Evolutionary conservation across 2,329 filamentous ascomycete genomes (phyloP).

Genomic region (Cladophialophora chaetospira): DNA sequence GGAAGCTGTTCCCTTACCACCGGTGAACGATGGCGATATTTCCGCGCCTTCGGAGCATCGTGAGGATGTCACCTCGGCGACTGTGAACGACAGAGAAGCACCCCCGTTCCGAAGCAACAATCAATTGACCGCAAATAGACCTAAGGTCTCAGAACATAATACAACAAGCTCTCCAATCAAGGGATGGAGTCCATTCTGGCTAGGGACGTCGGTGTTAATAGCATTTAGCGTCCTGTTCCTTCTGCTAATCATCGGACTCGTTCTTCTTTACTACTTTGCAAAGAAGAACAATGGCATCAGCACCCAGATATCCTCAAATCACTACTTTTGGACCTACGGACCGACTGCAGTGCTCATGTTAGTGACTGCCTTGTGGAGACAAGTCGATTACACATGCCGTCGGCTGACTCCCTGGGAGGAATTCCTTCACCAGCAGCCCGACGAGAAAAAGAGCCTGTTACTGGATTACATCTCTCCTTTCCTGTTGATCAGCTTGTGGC

Average conservation of each 20-base stretch:
- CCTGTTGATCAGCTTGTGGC: slow-evolving; percentile 30
- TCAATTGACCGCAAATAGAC: too few species aligned
- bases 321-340: slow-evolving; percentile 27
- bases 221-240: background rate
- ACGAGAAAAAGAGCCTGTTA: slow-evolving; percentile 33
- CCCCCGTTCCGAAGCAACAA: too few species aligned
- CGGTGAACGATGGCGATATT: too few species aligned
- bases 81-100: too few species aligned
- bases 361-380: slow-evolving; percentile 11
- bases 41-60: too few species aligned
- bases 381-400: slow-evolving; percentile 28
- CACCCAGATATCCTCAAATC: slow-evolving; percentile 10
- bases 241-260: background rate
- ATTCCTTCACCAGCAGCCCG: slow-evolving; percentile 34
- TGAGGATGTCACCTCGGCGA: too few species aligned
- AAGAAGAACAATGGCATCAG: slow-evolving; percentile 5
- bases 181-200: background rate
- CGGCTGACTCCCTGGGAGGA: slow-evolving; percentile 36
- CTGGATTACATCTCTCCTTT: slow-evolving; percentile 39
- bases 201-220: background rate
- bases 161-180: too few species aligned
- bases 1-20: too few species aligned
- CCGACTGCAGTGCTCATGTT: slow-evolving; percentile 35
- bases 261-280: slow-evolving; percentile 2
- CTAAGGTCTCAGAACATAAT: too few species aligned